Evolutionary conservation across 148 eudicot species (phyloP), one percentile per base, ranked within the genome.

Genomic region (Euryodendron excelsum): DNA sequence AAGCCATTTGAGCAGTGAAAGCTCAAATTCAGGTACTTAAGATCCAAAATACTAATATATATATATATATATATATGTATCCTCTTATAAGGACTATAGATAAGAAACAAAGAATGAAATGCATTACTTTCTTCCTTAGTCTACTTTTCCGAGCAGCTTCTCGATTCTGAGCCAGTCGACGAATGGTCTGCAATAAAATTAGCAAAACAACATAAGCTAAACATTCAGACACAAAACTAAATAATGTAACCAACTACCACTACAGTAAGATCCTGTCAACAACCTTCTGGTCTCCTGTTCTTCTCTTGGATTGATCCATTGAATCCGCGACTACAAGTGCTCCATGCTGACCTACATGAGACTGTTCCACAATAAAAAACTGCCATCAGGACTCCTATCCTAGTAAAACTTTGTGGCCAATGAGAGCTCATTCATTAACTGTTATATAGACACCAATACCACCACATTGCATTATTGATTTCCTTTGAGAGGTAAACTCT

Each of bases 101-200:
- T 39, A 44, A 10, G 34, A 5, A 75, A 56, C 9, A 39, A 11
- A 66, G 55, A 75, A 52, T 33, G 47, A 45, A 62, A 30, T 44
- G 69, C 66, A 33, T 83, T 73, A 91, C 99, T 89, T 96, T 96
- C 88, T 96, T 96, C 82, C 99, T 90, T 73, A 93, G 76, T 9
- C 99, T 87, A 83, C 99, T 96, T 85, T 96, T 96, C 39, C 91
- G 84, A 31, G 99, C 99, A 79, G 99, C 99, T 87, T 96, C 99
- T 70, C 99, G 92, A 76, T 96, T 96, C 77, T 96, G 99, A 74
- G 93, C 99, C 70, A 96, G 81, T 82, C 99, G 85, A 47, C 97
- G 94, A 31, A 89, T 85, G 69, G 85, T 66, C 99, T 96, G 83
- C 58, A 41, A 69, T 1, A 63, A 33, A 47, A 41, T 41, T 41